Evolutionary conservation across 371 early-diverging fungal species (phyloP).

Genomic region (Mucor lusitanicus): DNA sequence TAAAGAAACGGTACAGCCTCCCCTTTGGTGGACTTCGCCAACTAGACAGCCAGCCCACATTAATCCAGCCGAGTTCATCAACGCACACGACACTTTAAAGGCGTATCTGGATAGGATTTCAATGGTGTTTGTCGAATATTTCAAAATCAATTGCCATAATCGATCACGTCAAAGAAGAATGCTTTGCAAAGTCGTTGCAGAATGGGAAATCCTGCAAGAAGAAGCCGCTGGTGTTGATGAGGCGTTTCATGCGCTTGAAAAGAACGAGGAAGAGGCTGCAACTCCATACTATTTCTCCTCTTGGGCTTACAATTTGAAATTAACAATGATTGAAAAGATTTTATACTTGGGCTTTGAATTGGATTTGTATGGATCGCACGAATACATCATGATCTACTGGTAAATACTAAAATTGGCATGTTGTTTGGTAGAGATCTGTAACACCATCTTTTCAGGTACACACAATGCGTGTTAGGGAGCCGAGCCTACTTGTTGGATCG

Average conservation of each 20-base stretch:
- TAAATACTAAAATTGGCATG: slow-evolving; percentile 24
- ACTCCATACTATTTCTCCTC: slow-evolving; percentile 66
- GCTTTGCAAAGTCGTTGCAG: slow-evolving; percentile 57
- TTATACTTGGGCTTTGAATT: slow-evolving; percentile 72
- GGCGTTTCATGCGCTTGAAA: slow-evolving; percentile 24
- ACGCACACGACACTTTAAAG: slow-evolving; percentile 23
- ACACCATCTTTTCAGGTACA: background rate
- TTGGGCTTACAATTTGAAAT: slow-evolving; percentile 74
- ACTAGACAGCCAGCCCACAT: slow-evolving; percentile 5
- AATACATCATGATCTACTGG: slow-evolving; percentile 70
- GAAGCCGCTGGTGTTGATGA: slow-evolving; percentile 38
- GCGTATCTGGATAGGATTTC: slow-evolving; percentile 39
- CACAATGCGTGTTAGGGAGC: slow-evolving; percentile 35
- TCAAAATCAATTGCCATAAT: slow-evolving; percentile 72
- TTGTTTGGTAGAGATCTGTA: background rate
- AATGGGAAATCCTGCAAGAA: slow-evolving; percentile 72
- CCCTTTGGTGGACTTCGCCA: slow-evolving; percentile 32
- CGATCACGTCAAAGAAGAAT: slow-evolving; percentile 70
- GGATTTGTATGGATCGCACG: slow-evolving; percentile 69
- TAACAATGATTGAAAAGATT: slow-evolving; percentile 60
- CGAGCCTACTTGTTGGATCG: slow-evolving; percentile 40
- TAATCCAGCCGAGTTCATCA: slow-evolving; percentile 12
- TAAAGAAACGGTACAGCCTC: slow-evolving; percentile 32
- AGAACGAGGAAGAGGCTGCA: background rate
- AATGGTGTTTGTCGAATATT: slow-evolving; percentile 55